Conservation (phyloP, 306 rosid genomes). For the Rosa chinensis region DNA sequence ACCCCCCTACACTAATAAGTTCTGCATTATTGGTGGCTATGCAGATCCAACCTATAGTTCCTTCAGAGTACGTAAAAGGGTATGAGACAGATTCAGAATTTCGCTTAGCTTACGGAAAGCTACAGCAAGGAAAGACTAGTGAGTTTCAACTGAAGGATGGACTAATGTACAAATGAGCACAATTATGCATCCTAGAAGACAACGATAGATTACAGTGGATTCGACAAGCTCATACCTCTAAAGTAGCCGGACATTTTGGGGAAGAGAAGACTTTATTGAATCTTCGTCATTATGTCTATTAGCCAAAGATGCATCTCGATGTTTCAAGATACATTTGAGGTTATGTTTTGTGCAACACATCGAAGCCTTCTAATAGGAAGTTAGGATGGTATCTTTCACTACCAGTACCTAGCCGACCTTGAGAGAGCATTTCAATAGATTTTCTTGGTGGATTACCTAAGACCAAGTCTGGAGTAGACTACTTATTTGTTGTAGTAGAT, state of each 20-base stretch:
- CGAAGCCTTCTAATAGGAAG: neutral
- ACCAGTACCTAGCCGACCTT: conserved; percentile 1
- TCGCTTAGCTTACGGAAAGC: neutral
- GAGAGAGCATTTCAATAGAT: conserved; percentile 10
- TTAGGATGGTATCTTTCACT: conserved; percentile 6
- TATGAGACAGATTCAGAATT: neutral
- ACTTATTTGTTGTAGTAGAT: conserved; percentile 16
- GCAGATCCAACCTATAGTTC: neutral
- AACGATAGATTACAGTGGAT: neutral
- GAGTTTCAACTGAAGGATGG: neutral
- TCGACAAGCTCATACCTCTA: conserved; percentile 7
- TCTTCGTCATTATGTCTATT: neutral
- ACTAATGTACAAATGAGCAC: neutral
- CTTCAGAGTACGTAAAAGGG: neutral
- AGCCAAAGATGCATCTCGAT: neutral
- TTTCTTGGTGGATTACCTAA: neutral
- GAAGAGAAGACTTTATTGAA: neutral
- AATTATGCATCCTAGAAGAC: neutral
- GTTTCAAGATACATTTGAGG: neutral
- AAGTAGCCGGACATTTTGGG: conserved; percentile 10
- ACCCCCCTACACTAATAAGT: neutral
- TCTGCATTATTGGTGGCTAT: neutral
- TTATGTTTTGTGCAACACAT: neutral
- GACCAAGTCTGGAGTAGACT: neutral
- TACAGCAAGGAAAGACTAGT: neutral